Percentiles rank a stretch among this genome's conserved stretches.
Conservation (phyloP, 768 basidiomycete species). For the Lentinus brumalis region DNA sequence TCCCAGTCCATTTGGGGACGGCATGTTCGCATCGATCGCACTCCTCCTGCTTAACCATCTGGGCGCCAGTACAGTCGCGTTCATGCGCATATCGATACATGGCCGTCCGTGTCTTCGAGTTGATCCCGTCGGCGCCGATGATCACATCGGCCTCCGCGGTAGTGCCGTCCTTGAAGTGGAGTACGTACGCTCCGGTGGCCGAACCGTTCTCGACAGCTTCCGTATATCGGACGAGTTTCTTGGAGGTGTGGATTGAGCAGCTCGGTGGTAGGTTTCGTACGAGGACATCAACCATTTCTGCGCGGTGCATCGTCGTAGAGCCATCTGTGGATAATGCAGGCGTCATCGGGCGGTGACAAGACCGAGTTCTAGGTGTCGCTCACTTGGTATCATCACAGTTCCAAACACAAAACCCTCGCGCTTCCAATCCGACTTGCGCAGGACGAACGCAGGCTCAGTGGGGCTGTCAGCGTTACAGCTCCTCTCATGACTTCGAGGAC, state of each 20-base stretch:
- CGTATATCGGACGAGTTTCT: constrained; percentile 24
- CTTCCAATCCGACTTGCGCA: constrained; percentile 25
- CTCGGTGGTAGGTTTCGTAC: constrained; percentile 18
- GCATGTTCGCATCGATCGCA: constrained; percentile 17
- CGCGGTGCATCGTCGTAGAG: constrained; percentile 28
- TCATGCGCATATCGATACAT: constrained; percentile 23
- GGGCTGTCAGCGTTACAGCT: background rate
- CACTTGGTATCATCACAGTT: constrained; percentile 27
- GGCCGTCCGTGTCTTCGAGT: constrained; percentile 25
- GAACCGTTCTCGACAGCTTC: background rate
- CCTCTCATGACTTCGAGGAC: background rate
- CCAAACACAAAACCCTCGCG: constrained; percentile 22
- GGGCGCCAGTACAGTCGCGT: constrained; percentile 7
- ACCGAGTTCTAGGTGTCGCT: background rate
- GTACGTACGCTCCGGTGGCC: background rate
- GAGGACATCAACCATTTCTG: constrained; percentile 29
- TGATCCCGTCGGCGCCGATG: constrained; percentile 32
- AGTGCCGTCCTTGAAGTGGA: constrained; percentile 26
- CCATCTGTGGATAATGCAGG: constrained; percentile 16
- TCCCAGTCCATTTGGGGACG: constrained; percentile 30
- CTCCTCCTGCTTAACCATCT: background rate
- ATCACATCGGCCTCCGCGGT: constrained; percentile 28
- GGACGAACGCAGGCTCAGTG: constrained; percentile 26
- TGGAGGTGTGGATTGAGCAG: constrained; percentile 24
- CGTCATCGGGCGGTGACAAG: background rate